Conservation (phyloP, 768 basidiomycete genomes). For the Podaxis sp. region DNA sequence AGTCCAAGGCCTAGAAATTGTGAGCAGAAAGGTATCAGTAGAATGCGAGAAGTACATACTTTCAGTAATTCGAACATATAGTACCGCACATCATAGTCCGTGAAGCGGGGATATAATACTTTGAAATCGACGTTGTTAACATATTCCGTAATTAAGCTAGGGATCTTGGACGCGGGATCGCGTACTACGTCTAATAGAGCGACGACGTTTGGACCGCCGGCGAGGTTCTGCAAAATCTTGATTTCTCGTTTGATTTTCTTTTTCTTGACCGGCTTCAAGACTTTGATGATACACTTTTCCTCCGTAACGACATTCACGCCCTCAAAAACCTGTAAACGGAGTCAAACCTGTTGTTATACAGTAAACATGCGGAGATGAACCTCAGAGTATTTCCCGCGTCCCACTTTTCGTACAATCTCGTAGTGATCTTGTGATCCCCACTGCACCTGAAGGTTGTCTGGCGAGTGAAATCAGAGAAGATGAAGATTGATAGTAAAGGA, state of each 20-base stretch:
- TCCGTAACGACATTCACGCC: conserved; percentile 88
- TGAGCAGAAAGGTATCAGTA: conserved; percentile 13
- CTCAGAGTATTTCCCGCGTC: conserved; percentile 93
- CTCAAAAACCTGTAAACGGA: conserved; percentile 70
- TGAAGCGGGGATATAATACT: conserved; percentile 90
- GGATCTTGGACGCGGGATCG: conserved; percentile 94
- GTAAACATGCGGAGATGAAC: conserved; percentile 33
- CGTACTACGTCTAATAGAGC: conserved; percentile 92
- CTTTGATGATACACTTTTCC: conserved; percentile 97
- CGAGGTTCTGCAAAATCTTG: conserved; percentile 95
- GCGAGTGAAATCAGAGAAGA: conserved; percentile 21
- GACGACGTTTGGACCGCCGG: conserved; percentile 94
- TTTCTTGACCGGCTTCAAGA: conserved; percentile 98
- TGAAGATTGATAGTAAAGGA: conserved; percentile 12
- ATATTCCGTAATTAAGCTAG: conserved; percentile 95
- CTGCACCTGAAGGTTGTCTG: conserved; percentile 95
- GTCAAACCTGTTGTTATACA: conserved; percentile 10
- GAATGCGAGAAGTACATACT: conserved; percentile 31
- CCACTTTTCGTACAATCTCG: conserved; percentile 95
- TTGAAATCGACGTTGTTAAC: conserved; percentile 99
- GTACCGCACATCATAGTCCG: conserved; percentile 92
- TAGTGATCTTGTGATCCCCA: conserved; percentile 98
- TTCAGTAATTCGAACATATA: conserved; percentile 97
- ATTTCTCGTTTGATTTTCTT: conserved; percentile 99
- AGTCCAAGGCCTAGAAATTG: conserved; percentile 77